Conservation (phyloP, 2,329 filamentous ascomycete genomes). For the Pestalotiopsis sp. region DNA sequence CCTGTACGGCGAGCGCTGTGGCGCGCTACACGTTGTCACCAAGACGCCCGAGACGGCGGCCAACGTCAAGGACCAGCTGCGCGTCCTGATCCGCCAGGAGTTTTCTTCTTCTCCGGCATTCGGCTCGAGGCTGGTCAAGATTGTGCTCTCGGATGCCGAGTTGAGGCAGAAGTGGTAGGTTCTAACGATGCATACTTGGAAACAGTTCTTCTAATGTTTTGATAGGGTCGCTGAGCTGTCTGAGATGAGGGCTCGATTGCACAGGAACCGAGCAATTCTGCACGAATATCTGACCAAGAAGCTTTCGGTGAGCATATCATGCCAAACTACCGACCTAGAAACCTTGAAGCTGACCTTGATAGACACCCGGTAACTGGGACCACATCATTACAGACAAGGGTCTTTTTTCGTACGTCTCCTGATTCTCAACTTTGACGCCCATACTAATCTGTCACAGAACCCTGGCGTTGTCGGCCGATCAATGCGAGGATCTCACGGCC, state of each 20-base stretch:
- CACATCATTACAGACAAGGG: neutral
- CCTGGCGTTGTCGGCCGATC: neutral
- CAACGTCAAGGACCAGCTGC: conserved; percentile 29
- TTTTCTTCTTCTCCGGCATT: conserved; percentile 32
- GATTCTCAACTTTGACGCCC: neutral
- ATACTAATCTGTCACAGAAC: neutral
- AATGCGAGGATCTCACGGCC: neutral
- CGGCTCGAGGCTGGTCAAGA: conserved; percentile 28
- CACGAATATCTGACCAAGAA: neutral
- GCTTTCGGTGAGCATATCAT: neutral
- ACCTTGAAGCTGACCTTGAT: neutral
- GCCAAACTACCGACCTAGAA: too few relatives aligned
- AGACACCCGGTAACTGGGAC: conserved; percentile 3
- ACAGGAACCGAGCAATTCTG: neutral
- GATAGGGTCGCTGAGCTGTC: neutral
- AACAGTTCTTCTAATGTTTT: neutral
- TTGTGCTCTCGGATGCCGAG: conserved; percentile 20
- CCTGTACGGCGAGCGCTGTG: conserved; percentile 38
- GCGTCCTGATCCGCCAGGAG: conserved; percentile 30
- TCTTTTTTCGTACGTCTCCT: neutral
- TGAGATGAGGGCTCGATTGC: neutral
- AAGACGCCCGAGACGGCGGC: conserved; percentile 17
- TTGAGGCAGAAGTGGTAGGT: conserved; percentile 18
- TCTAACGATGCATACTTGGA: neutral
- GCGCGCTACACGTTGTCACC: conserved; percentile 31